Base-by-base conservation (phyloP, 2,329 filamentous ascomycete genomes). In the Botryotinia globosa region DNA sequence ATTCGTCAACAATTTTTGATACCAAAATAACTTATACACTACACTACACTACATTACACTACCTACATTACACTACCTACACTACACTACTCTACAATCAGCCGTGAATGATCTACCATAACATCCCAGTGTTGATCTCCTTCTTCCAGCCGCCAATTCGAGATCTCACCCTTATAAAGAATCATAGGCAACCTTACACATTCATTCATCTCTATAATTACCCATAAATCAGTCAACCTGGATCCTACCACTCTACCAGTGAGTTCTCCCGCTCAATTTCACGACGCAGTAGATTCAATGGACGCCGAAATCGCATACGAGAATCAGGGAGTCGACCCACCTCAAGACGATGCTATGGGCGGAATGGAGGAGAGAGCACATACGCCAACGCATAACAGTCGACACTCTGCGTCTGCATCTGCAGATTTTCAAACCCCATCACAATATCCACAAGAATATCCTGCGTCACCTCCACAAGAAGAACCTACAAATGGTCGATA, bases 201-300 rank as follows among this genome's bases (percentile, higher is more conserved):
- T 69, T 48, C 62, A 44, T 68, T 42, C 45, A 34, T 71, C 61
- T 37, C 42, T 29, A 42, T 58, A 66, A 54, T 58, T 65, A 22
- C 37, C 61, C 44, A 61, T 71, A 71, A 70, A 71, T 54, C 75
- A 74, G 76, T 73, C 83, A 85, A 80, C 75, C 85, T 88, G 86
- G 87, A 89, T 85, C 84, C 84, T 75, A 85, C 85, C 74, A 85
- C 82, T 29, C 78, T 85, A 48, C 83, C 83, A 64, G 82, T 82
- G 78, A 85, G 85, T 82, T 86, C 85, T 74, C 81, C 83, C 80
- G 85, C 82, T 83, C 85, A 86, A 79, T 86, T 84, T 79, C 84
- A 85, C 84, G 84, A 86, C 85, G 83, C 83, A 73, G 81, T 86
- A 77, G 84, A 86, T 78, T 85, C 76, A 32, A 81, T 81, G 78